A percentile compares a stretch with the other conserved stretches of the same genome.
These are phyloP conservation scores for Biscogniauxia mediterranea DNA, from an alignment of 2,329 filamentous ascomycete genomes.

Conservation along the genomic window DNA sequence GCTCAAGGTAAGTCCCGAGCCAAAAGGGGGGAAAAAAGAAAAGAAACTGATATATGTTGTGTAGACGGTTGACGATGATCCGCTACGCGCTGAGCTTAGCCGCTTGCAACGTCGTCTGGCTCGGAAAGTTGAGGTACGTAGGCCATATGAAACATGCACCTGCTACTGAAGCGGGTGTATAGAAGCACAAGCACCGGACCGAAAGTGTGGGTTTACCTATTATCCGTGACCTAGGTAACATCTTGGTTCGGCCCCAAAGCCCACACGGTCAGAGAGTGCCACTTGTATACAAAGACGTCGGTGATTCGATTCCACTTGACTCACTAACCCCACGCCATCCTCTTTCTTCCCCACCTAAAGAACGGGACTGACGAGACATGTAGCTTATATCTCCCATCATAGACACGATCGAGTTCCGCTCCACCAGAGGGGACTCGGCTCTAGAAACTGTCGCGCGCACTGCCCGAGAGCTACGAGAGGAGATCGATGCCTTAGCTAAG, in stretches of 20 bases:
- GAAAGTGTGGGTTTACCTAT: no score
- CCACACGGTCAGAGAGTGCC: slow-evolving; percentile 4
- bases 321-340: not conserved
- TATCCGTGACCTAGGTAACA: not conserved
- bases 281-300: not conserved
- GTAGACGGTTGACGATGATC: slow-evolving; percentile 66
- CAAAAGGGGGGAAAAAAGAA: not conserved
- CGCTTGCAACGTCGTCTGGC: slow-evolving; percentile 72
- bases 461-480: slow-evolving; percentile 77
- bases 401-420: slow-evolving; percentile 42
- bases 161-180: not conserved
- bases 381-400: slow-evolving; percentile 34
- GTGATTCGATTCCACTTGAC: slow-evolving; percentile 5
- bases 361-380: slow-evolving; percentile 5
- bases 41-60: slow-evolving; percentile 3
- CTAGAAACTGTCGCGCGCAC: slow-evolving; percentile 83
- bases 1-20: slow-evolving; percentile 48
- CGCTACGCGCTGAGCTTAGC: slow-evolving; percentile 66
- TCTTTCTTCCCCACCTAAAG: not conserved
- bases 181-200: no score
- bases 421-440: slow-evolving; percentile 49
- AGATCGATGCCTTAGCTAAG: slow-evolving; percentile 77
- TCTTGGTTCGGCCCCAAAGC: not conserved
- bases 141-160: slow-evolving; percentile 19
- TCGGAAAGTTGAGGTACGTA: slow-evolving; percentile 74